A percentile compares a stretch with the other conserved stretches of the same genome.
phyloP scores from a whole-genome alignment of 345 rosid genomes.

The Arabidopsis suecica region DNA sequence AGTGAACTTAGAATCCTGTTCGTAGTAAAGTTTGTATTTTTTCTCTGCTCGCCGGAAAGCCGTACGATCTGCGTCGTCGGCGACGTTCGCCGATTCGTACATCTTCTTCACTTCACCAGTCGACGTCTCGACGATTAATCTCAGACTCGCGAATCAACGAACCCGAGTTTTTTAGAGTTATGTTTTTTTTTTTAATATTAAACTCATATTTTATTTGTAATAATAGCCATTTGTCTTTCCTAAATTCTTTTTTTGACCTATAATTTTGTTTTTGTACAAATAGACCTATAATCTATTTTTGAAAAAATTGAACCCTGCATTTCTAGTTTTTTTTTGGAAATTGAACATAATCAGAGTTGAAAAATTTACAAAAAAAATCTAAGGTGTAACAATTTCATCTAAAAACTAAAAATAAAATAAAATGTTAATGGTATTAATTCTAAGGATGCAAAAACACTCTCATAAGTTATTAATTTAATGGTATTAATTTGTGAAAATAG shows the following conservation, averaged over 20 bases:
- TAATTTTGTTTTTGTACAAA: too few species aligned
- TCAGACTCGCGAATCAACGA: neutral
- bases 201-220: too few species aligned
- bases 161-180: slow-evolving; percentile 4
- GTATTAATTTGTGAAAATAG: too few species aligned
- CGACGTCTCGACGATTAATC: slow-evolving; percentile 6
- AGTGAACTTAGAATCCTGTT: slow-evolving; percentile 59
- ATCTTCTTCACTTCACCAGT: slow-evolving; percentile 41
- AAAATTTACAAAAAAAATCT: too few species aligned
- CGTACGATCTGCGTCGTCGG: slow-evolving; percentile 64
- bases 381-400: neutral
- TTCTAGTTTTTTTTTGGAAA: too few species aligned
- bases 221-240: neutral
- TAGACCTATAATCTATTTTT: too few species aligned
- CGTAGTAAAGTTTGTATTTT: slow-evolving; percentile 86
- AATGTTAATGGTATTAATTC: neutral
- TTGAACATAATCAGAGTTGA: too few species aligned
- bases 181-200: neutral
- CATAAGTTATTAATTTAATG: too few species aligned
- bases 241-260: neutral
- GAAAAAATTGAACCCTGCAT: neutral
- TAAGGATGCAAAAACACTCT: too few species aligned
- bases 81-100: slow-evolving; percentile 63
- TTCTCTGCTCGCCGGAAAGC: slow-evolving; percentile 91
- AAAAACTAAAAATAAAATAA: neutral